phyloP scores from a whole-genome alignment of 1,139 yeast species.

The Schizosaccharomyces versatilis region DNA sequence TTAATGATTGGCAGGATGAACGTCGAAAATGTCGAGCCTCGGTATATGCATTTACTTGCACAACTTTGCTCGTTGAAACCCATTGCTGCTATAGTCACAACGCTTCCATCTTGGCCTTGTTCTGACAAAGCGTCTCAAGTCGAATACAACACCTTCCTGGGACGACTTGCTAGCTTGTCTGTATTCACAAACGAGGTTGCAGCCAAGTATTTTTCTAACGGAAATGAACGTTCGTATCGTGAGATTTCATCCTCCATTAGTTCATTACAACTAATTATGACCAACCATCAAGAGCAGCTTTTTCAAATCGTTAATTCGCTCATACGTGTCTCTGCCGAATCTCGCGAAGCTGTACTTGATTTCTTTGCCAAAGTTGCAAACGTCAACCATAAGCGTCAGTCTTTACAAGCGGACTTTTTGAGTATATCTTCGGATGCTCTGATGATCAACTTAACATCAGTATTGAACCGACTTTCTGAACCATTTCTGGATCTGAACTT shows the following conservation, averaged over 20 bases:
- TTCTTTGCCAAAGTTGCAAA: slow-evolving; percentile 58
- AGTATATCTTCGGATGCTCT: slow-evolving; percentile 59
- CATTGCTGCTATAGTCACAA: slow-evolving; percentile 38
- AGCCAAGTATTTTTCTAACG: slow-evolving; percentile 14
- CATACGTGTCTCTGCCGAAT: slow-evolving; percentile 47
- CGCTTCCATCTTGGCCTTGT: slow-evolving; percentile 21
- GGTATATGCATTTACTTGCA: slow-evolving; percentile 27
- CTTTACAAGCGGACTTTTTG: slow-evolving; percentile 54
- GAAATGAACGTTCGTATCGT: slow-evolving; percentile 14
- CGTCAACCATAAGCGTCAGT: slow-evolving; percentile 66
- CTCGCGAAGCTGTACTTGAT: slow-evolving; percentile 39
- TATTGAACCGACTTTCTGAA: slow-evolving; percentile 49
- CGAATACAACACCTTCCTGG: slow-evolving; percentile 45
- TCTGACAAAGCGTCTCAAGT: slow-evolving; percentile 27
- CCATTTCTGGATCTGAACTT: slow-evolving; percentile 59
- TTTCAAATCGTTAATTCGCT: slow-evolving; percentile 51
- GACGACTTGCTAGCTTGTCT: slow-evolving; percentile 17
- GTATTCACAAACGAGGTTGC: slow-evolving; percentile 12
- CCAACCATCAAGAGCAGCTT: slow-evolving; percentile 18
- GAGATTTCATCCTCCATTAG: slow-evolving; percentile 10
- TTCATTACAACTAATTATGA: slow-evolving; percentile 2
- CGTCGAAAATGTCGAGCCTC: background rate
- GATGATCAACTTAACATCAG: slow-evolving; percentile 50
- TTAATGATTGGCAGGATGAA: background rate
- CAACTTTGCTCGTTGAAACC: slow-evolving; percentile 37